A percentile compares a stretch with the other conserved stretches of the same genome.
These are phyloP conservation scores for Tetracladium maxilliforme DNA, from an alignment of 2,329 filamentous ascomycete genomes.

Conservation along the genomic window DNA sequence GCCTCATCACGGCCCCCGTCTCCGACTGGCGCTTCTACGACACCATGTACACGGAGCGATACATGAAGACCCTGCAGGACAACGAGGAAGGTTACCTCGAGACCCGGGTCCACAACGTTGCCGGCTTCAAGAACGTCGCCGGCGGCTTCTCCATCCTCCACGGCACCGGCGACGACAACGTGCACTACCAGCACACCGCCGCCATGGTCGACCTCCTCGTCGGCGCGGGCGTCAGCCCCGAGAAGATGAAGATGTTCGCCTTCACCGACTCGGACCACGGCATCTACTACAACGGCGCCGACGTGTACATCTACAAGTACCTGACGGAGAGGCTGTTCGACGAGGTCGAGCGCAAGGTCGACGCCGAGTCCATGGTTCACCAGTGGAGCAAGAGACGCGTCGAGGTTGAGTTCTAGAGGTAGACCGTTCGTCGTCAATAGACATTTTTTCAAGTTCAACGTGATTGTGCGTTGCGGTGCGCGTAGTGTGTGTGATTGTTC, in stretches of 20 bases:
- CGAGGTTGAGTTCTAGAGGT: no score
- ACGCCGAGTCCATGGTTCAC: no score
- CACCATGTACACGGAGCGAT: conserved; percentile 56
- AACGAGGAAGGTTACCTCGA: conserved; percentile 46
- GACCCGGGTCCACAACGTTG: conserved; percentile 39
- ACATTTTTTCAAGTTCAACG: no score
- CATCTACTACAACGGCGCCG: no score
- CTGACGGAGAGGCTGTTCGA: no score
- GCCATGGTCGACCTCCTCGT: conserved; percentile 47
- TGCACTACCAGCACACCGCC: conserved; percentile 54
- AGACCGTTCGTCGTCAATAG: no score
- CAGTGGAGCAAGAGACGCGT: no score
- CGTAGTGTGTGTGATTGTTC: no score
- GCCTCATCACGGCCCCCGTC: conserved; percentile 49
- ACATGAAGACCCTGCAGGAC: conserved; percentile 46
- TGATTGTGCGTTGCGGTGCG: no score
- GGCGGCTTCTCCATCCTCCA: conserved; percentile 50
- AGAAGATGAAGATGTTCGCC: conserved; percentile 46
- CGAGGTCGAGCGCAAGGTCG: no score
- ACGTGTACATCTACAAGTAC: no score
- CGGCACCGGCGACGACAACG: conserved; percentile 56
- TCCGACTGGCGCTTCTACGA: conserved; percentile 60
- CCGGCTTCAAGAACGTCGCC: conserved; percentile 45
- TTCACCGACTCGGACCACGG: no score
- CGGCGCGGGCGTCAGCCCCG: conserved; percentile 38